phyloP scores from a whole-genome alignment of 345 rosid species.

The Mangifera indica region DNA sequence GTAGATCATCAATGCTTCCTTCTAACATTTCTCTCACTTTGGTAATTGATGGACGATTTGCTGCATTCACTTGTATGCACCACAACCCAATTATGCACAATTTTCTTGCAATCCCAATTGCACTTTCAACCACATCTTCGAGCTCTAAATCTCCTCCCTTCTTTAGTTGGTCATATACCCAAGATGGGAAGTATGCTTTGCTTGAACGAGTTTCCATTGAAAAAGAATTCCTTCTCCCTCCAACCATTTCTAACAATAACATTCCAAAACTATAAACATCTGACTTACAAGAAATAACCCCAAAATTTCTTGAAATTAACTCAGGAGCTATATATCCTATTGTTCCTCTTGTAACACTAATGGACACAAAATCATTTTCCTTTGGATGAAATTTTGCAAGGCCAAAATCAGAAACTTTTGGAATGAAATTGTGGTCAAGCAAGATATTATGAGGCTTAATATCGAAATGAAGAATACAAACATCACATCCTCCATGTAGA shows the following conservation, averaged over 20 bases:
- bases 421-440: too few relatives aligned
- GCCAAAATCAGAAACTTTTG: slow-evolving; percentile 35
- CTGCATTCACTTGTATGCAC: slow-evolving; percentile 8
- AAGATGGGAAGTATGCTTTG: slow-evolving; percentile 1
- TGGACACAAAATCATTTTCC: slow-evolving; percentile 22
- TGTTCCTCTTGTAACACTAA: slow-evolving; percentile 19
- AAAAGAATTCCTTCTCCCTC: slow-evolving; percentile 13
- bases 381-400: slow-evolving; percentile 23
- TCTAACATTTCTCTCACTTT: slow-evolving; percentile 28
- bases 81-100: slow-evolving; percentile 6
- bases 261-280: slow-evolving; percentile 33
- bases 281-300: slow-evolving; percentile 28
- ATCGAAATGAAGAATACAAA: too few relatives aligned
- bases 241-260: slow-evolving; percentile 29
- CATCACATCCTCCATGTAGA: too few relatives aligned
- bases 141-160: slow-evolving; percentile 1
- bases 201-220: not conserved
- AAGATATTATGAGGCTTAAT: too few relatives aligned
- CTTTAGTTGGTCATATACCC: slow-evolving; percentile 11
- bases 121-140: not conserved
- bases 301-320: slow-evolving; percentile 22
- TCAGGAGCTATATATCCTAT: slow-evolving; percentile 32
- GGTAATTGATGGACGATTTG: slow-evolving; percentile 8
- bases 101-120: not conserved
- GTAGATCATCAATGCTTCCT: not conserved